Base-by-base conservation (phyloP, 2,329 filamentous ascomycete genomes). In the Thelonectria discophora region DNA sequence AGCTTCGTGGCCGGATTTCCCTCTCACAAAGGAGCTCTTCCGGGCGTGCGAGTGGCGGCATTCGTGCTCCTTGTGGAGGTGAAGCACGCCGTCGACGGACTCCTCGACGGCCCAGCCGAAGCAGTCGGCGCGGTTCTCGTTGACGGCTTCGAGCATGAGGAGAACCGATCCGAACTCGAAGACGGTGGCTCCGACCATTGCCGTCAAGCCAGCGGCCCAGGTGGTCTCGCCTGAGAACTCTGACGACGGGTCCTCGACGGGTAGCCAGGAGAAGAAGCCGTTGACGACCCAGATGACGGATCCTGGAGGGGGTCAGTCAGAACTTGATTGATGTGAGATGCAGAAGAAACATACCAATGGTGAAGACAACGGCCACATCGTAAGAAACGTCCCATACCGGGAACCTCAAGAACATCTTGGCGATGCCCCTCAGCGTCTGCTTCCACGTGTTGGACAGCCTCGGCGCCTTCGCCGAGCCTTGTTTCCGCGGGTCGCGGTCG, bases 41-140 rank as follows among this genome's bases (percentile, higher is more conserved):
- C 72, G 69, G 2, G 63, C 59, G 45, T 76, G 73, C 37, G 72
- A 69, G 24, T 75, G 74, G 10, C 37, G 64, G 62, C 74, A 75
- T 8, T 49, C 43, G 11, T 68, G 64, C 1, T 32, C 59, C 12
- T 48, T 59, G 9, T 55, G 62, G 9, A 65, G 53, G 7, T 61
- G 60, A 5, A 71, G 50, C 15, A 61, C 46, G 0, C 68, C 68
- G 9, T 69, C 65, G 1, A 71, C 10, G 4, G 51, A 54, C 12
- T 69, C 67, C 17, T 89, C 84, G 1, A 91, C 67, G 0, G 88
- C 88, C 88, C 88, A 91, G 3, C 89, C 88, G 71, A 91, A 91
- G 72, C 88, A 91, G 12, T 84, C 86, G 0, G 82, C 77, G 12
- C 83, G 79, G 67, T 90, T 86, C 69, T 88, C 86, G 71, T 91